phyloP scores from a whole-genome alignment of 306 rosid genomes.

The Malus asiatica region DNA sequence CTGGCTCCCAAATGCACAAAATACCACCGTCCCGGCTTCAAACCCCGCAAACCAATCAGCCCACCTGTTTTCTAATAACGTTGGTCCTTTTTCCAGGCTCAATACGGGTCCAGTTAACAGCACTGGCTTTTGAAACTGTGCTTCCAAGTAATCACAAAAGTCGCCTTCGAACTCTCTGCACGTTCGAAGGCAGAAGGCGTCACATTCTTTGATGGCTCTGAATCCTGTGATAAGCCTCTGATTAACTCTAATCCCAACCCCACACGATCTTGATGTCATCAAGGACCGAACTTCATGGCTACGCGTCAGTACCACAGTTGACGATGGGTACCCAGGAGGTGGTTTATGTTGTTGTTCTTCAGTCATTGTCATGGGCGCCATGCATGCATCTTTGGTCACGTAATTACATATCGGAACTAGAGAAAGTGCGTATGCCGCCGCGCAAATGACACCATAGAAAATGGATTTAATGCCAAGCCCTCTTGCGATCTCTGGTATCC shows the following conservation, averaged over 20 bases:
- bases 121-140: slow-evolving; percentile 21
- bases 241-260: slow-evolving; percentile 28
- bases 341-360: slow-evolving; percentile 29
- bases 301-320: slow-evolving; percentile 25
- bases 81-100: not conserved
- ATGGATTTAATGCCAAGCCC: slow-evolving; percentile 21
- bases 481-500: slow-evolving; percentile 28
- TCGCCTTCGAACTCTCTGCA: slow-evolving; percentile 37
- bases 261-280: slow-evolving; percentile 24
- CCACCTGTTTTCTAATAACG: slow-evolving; percentile 15
- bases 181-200: slow-evolving; percentile 42
- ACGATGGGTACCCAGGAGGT: slow-evolving; percentile 47
- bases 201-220: slow-evolving; percentile 16
- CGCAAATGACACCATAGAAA: slow-evolving; percentile 26
- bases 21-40: slow-evolving; percentile 19
- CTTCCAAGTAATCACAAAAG: slow-evolving; percentile 34
- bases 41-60: slow-evolving; percentile 32
- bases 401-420: slow-evolving; percentile 21
- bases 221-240: slow-evolving; percentile 6
- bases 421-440: slow-evolving; percentile 10
- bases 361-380: not conserved
- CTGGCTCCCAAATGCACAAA: slow-evolving; percentile 62
- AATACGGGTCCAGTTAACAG: slow-evolving; percentile 41
- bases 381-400: slow-evolving; percentile 3
- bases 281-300: slow-evolving; percentile 17